phyloP scores from a whole-genome alignment of 2,329 filamentous ascomycete species.

The Colletotrichum sp. region DNA sequence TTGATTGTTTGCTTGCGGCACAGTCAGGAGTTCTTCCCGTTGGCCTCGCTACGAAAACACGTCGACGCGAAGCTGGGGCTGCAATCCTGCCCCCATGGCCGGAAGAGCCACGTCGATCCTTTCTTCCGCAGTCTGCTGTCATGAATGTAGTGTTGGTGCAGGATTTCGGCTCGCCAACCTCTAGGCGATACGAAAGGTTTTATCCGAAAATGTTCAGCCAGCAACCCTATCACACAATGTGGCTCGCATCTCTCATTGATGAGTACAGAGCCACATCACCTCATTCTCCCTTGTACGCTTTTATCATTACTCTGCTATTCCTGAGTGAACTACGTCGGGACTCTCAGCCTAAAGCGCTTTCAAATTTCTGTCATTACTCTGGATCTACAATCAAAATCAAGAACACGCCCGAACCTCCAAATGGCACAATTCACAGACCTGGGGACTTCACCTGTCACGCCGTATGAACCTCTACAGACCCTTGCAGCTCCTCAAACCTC shows the following conservation, averaged over 20 bases:
- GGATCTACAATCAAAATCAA: not conserved
- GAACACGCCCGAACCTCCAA: not conserved
- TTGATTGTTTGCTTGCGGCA: not conserved
- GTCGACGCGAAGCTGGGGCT: not conserved
- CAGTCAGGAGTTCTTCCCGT: not conserved
- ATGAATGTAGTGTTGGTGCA: not conserved
- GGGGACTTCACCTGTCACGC: rapidly evolving
- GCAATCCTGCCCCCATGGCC: not conserved
- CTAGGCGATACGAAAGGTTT: not conserved
- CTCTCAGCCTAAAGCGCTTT: not conserved
- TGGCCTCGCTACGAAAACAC: not conserved
- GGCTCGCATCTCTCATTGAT: not conserved
- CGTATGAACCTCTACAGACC: not conserved
- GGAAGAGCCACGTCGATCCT: not conserved
- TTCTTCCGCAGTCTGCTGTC: not conserved
- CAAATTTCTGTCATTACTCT: not conserved
- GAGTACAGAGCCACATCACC: not conserved
- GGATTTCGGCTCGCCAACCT: not conserved
- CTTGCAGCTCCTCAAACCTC: not conserved
- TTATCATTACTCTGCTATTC: not conserved
- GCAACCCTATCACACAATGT: not conserved
- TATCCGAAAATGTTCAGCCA: not conserved
- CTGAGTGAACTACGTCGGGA: not conserved
- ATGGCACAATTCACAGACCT: not conserved
- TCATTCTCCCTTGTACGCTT: rapidly evolving